These are phyloP conservation scores for Termitomyces sp. DNA, from an alignment of 768 basidiomycete genomes.

Conservation along the genomic window DNA sequence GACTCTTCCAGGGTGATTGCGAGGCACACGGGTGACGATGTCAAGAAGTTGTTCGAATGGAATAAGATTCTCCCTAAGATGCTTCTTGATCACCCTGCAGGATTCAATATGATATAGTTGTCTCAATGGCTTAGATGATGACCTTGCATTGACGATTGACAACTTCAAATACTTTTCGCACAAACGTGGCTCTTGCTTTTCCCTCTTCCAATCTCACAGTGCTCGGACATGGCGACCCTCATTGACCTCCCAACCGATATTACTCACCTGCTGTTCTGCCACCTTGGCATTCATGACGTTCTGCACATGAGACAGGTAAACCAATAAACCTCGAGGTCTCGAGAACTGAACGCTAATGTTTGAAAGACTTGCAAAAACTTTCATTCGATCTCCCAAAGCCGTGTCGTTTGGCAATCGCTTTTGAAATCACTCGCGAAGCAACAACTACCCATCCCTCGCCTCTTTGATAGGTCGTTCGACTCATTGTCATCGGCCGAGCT, in stretches of 20 bases:
- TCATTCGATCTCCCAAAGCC: constrained; percentile 36
- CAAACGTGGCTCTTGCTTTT: neutral
- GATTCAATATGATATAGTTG: too few relatives aligned
- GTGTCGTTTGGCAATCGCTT: constrained; percentile 46
- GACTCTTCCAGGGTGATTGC: neutral
- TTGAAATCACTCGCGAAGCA: constrained; percentile 38
- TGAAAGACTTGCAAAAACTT: constrained; percentile 45
- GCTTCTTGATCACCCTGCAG: neutral
- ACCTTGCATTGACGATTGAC: neutral
- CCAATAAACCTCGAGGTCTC: neutral
- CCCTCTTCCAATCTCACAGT: neutral
- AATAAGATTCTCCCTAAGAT: constrained; percentile 4
- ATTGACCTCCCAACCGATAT: constrained; percentile 45
- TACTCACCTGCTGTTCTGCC: constrained; percentile 36
- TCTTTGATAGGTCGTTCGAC: constrained; percentile 25
- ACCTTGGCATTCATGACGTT: constrained; percentile 39
- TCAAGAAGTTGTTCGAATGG: constrained; percentile 6
- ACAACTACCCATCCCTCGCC: constrained; percentile 42
- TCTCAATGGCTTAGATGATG: too few relatives aligned
- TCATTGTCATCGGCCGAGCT: constrained; percentile 38
- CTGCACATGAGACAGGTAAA: constrained; percentile 45
- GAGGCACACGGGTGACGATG: constrained; percentile 11
- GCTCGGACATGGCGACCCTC: constrained; percentile 7
- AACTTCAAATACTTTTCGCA: neutral
- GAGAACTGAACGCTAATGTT: neutral